Conservation (phyloP, 2,329 filamentous ascomycete genomes). For the Alternaria panax region DNA sequence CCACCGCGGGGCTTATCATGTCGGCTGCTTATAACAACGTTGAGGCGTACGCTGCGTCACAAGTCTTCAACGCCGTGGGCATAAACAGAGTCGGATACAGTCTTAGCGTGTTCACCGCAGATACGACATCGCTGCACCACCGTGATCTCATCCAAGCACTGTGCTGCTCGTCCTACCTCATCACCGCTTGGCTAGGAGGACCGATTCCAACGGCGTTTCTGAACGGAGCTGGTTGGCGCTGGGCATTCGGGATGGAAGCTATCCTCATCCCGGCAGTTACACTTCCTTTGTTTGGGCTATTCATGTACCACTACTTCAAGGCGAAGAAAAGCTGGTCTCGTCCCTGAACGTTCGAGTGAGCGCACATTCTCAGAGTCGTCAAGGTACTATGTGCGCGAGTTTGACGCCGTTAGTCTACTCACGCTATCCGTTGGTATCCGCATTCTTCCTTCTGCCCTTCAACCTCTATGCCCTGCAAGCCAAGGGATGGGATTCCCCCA, state of each 20-base stretch:
- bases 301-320: conserved; percentile 63
- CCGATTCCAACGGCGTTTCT: conserved; percentile 50
- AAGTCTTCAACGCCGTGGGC: conserved; percentile 64
- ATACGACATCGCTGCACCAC: conserved; percentile 69
- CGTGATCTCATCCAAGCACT: conserved; percentile 68
- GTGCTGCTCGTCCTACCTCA: conserved; percentile 26
- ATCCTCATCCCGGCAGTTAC: conserved; percentile 68
- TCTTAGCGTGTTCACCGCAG: conserved; percentile 65
- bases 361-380: conserved; percentile 52
- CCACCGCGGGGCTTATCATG: conserved; percentile 60
- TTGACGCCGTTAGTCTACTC: conserved; percentile 68
- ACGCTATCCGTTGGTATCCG: conserved; percentile 65
- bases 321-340: conserved; percentile 63
- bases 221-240: conserved; percentile 63
- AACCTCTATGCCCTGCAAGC: conserved; percentile 55
- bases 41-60: conserved; percentile 66
- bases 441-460: conserved; percentile 74
- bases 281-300: conserved; percentile 68
- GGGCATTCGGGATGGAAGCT: conserved; percentile 71
- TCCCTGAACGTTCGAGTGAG: conserved; percentile 30
- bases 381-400: conserved; percentile 65
- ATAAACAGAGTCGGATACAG: conserved; percentile 3
- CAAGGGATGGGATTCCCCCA: conserved; percentile 41
- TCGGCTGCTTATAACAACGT: conserved; percentile 69
- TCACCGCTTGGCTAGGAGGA: conserved; percentile 30